Conservation (phyloP, 495 filamentous ascomycete genomes). For the Terfezia claveryi region DNA sequence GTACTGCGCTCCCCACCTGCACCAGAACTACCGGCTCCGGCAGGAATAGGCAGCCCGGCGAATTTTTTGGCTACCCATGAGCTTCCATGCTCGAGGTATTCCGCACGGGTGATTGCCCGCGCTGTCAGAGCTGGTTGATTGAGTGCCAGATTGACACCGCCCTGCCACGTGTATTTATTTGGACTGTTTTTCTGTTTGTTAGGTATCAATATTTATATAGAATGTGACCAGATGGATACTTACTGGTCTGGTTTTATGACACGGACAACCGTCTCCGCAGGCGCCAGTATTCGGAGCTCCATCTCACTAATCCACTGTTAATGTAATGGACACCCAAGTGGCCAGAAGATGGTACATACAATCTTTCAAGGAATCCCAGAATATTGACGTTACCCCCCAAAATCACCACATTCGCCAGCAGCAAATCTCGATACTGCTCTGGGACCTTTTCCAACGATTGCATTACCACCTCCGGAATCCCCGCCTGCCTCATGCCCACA, state of each 20-base stretch:
- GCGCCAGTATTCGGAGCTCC: conserved; percentile 53
- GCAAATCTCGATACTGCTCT: conserved; percentile 47
- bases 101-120: conserved; percentile 55
- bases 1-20: conserved; percentile 6
- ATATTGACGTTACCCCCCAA: conserved; percentile 71
- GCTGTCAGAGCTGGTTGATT: conserved; percentile 38
- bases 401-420: conserved; percentile 70
- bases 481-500: conserved; percentile 69
- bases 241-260: conserved; percentile 42
- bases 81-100: conserved; percentile 75
- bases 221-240: conserved; percentile 2
- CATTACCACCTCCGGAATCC: conserved; percentile 57
- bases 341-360: conserved; percentile 19
- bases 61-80: conserved; percentile 61
- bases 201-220: no score
- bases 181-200: conserved; percentile 25
- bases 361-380: conserved; percentile 57
- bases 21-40: conserved; percentile 3
- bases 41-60: conserved; percentile 18
- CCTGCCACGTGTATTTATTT: conserved; percentile 62
- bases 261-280: conserved; percentile 53
- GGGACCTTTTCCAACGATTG: conserved; percentile 61
- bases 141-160: conserved; percentile 51
- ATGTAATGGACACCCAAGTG: neutral
- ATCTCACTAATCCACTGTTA: conserved; percentile 25